Conservation (phyloP, 257 asterid species). For the Solanum medicagineum region DNA sequence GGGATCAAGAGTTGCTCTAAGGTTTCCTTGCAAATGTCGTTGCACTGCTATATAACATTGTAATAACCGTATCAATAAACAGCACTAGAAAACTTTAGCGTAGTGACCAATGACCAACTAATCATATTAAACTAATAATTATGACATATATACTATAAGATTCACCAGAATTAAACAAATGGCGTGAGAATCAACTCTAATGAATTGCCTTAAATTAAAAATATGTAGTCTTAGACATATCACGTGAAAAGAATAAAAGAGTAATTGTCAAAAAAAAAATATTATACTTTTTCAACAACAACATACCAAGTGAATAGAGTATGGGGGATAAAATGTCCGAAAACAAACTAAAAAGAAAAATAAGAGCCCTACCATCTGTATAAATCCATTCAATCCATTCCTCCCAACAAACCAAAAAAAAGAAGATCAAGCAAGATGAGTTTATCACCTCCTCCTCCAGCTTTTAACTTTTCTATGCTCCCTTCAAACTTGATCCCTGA, state of each 20-base stretch:
- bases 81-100: background rate
- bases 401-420: background rate
- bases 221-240: too few relatives aligned
- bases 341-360: too few relatives aligned
- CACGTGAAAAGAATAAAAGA: too few relatives aligned
- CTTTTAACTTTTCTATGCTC: background rate
- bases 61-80: constrained; percentile 5
- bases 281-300: too few relatives aligned
- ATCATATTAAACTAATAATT: background rate
- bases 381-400: background rate
- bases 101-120: background rate
- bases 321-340: too few relatives aligned
- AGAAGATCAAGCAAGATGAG: background rate
- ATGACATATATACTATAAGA: background rate
- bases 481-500: constrained; percentile 20
- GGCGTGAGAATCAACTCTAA: constrained; percentile 28
- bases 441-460: background rate
- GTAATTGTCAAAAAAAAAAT: too few relatives aligned
- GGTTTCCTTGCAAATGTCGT: constrained; percentile 1
- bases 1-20: background rate
- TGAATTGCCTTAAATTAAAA: too few relatives aligned
- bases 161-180: background rate
- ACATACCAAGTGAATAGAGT: too few relatives aligned
- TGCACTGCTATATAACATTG: constrained; percentile 5
- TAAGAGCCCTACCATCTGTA: background rate